Percentiles rank a stretch among this genome's conserved stretches.
Evolutionary conservation across 208 protist species (phyloP).

Genomic region (Crithidia thermophila): DNA sequence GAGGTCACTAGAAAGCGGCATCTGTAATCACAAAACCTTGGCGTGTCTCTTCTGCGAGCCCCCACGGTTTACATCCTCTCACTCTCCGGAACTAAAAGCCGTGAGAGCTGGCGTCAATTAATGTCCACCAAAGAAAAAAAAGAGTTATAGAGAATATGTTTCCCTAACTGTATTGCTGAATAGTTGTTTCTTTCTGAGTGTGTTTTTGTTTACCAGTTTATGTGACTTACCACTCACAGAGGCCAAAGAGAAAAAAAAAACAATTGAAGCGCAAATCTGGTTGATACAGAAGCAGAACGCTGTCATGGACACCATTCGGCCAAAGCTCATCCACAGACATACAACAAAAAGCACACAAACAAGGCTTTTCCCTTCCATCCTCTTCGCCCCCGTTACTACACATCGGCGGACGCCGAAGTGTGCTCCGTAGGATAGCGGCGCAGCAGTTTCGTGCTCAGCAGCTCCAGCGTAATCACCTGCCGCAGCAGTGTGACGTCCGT

Average conservation of each 20-base stretch:
- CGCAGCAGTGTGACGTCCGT: constrained; percentile 46
- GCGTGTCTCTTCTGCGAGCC: no score
- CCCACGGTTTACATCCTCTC: no score
- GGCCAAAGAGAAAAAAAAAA: constrained; percentile 8
- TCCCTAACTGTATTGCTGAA: not conserved
- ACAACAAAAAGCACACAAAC: not conserved
- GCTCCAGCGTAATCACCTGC: constrained; percentile 63
- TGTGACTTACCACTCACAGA: not conserved
- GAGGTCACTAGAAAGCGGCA: no score
- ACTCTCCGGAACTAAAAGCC: no score
- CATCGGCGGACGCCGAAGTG: constrained; percentile 41
- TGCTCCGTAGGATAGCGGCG: constrained; percentile 51
- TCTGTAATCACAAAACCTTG: no score
- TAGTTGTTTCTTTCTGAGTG: not conserved
- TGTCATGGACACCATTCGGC: no score
- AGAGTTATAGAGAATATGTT: not conserved
- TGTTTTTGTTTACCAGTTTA: not conserved
- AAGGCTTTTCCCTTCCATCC: not conserved
- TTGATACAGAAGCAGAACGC: no score
- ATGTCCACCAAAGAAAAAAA: no score
- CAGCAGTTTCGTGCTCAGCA: constrained; percentile 48
- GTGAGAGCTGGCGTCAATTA: no score
- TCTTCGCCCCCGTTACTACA: constrained; percentile 5
- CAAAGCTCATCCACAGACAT: no score
- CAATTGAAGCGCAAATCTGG: not conserved